Evolutionary conservation across 1,284 basidiomycete genomes (phyloP), one percentile per base, ranked within the genome.

Genomic region (Coniferiporia weirii): DNA sequence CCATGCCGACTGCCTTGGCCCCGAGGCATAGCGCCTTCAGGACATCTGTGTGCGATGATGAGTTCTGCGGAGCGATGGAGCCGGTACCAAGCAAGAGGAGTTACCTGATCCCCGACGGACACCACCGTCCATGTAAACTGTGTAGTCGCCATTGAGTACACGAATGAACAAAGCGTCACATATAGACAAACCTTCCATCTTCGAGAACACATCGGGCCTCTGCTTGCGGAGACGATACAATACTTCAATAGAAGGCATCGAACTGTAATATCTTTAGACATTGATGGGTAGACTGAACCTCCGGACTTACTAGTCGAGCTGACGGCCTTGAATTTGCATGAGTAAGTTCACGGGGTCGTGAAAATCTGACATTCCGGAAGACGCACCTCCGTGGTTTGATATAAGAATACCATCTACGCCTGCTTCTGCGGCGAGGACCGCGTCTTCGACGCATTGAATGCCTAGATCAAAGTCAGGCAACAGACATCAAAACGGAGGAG

Each of bases 21-120:
- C 95, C 95, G 27, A 98, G 77, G 65, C 93, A 95, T 1, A 98
- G 73, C 0, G 94, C 93, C 73, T 98, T 98, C 56, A 98, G 74
- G 7, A 96, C 86, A 71, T 95, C 93, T 79, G 61, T 8, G 54
- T 15, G 27, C 40, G 32, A 51, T 35, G 20, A 43, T 20, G 5
- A 35, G 35, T n/a, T 27, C 5, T 27, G 27, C 27, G 27, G 27
- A 27, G 27, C 27, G 27, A 27, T 5, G 27, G 5, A 27, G 27
- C 27, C 27, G 27, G 27, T 27, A 27, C 27, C 5, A 5, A 27
- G 40, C 45, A 61, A 9, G 44, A 9, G 15, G 27, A 20, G 66
- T 43, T 57, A 85, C 86, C 86, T 63, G 91, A 94, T 20, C 95
- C 95, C 47, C 95, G 80, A 56, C 81, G 78, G 36, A 94, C 78